Conservation (phyloP, 768 basidiomycete genomes). For the Trametes coccinea region DNA sequence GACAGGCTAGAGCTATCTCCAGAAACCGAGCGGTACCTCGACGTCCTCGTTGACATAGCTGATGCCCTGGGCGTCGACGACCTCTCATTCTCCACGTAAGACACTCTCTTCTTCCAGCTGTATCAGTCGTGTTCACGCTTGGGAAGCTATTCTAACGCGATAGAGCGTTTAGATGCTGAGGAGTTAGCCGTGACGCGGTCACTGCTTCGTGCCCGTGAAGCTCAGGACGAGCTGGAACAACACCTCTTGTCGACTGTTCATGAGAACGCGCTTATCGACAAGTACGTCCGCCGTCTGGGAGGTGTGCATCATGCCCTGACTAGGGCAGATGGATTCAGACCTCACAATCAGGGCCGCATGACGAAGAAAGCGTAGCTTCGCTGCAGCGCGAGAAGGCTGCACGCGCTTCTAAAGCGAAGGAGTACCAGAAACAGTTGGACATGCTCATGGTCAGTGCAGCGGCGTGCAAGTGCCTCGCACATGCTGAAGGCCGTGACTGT, state of each 20-base stretch:
- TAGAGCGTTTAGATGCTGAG: slow-evolving; percentile 36
- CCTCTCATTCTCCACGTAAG: slow-evolving; percentile 19
- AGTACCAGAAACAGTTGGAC: slow-evolving; percentile 46
- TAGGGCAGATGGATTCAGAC: slow-evolving; percentile 38
- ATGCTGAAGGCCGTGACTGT: neutral
- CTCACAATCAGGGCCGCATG: slow-evolving; percentile 27
- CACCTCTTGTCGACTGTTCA: slow-evolving; percentile 38
- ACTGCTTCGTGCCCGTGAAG: slow-evolving; percentile 34
- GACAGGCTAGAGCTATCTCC: neutral
- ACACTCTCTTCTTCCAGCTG: neutral
- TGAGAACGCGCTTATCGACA: slow-evolving; percentile 39
- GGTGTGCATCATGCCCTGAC: neutral
- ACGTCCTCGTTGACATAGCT: slow-evolving; percentile 15
- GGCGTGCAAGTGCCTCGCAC: neutral
- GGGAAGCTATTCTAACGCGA: slow-evolving; percentile 41
- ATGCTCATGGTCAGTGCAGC: slow-evolving; percentile 32
- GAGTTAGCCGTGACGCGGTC: slow-evolving; percentile 36
- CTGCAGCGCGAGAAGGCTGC: slow-evolving; percentile 44
- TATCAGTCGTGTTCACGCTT: neutral
- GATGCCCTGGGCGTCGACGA: slow-evolving; percentile 20
- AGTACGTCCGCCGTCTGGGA: slow-evolving; percentile 31
- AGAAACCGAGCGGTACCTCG: neutral
- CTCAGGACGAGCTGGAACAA: slow-evolving; percentile 40
- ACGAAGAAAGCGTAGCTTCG: slow-evolving; percentile 31
- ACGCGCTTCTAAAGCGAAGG: slow-evolving; percentile 47